Evolutionary conservation across 176 grass and related monocot genomes (phyloP).

Genomic region (Eleusine coracana): DNA sequence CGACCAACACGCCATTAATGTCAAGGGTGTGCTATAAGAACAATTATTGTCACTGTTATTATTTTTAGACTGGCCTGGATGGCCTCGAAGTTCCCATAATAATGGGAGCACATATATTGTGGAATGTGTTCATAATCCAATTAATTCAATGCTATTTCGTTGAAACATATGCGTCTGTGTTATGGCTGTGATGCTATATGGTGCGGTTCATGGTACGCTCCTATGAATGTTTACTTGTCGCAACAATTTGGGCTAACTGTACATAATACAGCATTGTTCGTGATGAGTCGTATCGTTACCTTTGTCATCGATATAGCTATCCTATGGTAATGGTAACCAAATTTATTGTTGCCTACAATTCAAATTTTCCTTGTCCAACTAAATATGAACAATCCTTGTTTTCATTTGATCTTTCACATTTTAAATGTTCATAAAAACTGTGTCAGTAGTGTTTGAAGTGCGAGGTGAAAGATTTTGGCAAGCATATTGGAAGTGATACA

Average conservation of each 20-base stretch:
- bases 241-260: neutral
- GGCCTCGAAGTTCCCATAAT: slow-evolving; percentile 15
- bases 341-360: neutral
- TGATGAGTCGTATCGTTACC: neutral
- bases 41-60: slow-evolving; percentile 33
- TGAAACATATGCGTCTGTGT: neutral
- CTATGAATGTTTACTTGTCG: neutral
- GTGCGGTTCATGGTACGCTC: neutral
- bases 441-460: neutral
- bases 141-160: neutral
- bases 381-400: neutral
- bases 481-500: neutral
- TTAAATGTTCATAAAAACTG: neutral
- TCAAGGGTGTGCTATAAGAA: slow-evolving; percentile 28
- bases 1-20: slow-evolving; percentile 17
- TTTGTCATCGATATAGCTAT: neutral
- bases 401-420: neutral
- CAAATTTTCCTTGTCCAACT: neutral
- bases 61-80: slow-evolving; percentile 16
- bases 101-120: slow-evolving; percentile 22
- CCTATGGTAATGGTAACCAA: neutral
- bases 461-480: neutral
- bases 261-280: neutral
- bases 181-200: neutral
- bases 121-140: slow-evolving; percentile 20